A percentile compares a stretch with the other conserved stretches of the same genome.
Evolutionary conservation across 257 asterid genomes (phyloP).

Genomic region (Solanum infundibuliforme): DNA sequence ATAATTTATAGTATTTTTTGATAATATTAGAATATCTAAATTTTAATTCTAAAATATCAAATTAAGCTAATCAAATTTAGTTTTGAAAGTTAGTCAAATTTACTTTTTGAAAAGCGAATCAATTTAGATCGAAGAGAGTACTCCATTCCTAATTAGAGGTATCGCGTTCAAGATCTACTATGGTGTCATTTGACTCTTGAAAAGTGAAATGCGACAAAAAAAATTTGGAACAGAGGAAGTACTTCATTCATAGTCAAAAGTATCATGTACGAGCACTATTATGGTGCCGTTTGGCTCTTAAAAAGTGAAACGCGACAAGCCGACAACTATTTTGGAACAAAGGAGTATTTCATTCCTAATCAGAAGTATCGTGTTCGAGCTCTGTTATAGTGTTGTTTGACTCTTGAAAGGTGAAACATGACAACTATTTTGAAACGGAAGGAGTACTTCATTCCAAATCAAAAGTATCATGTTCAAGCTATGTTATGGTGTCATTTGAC

Average conservation of each 20-base stretch:
- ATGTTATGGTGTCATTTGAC: neutral
- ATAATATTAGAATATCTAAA: neutral
- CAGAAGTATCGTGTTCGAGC: neutral
- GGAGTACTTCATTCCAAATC: neutral
- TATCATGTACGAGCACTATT: fast-evolving
- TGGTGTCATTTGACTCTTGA: neutral
- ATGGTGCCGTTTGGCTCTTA: fast-evolving
- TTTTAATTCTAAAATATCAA: too few relatives aligned
- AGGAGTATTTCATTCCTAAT: neutral
- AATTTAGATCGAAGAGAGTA: neutral
- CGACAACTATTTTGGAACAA: too few relatives aligned
- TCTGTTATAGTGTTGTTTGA: fast-evolving
- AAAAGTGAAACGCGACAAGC: too few relatives aligned
- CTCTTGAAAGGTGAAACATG: neutral
- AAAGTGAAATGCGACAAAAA: neutral
- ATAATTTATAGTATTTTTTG: neutral
- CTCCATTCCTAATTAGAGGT: too few relatives aligned
- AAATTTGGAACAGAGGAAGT: too few relatives aligned
- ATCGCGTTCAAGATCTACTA: too few relatives aligned
- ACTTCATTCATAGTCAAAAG: too few relatives aligned
- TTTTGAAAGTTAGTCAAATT: neutral
- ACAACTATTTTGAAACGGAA: fast-evolving
- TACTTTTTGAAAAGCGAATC: fast-evolving
- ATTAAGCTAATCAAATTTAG: too few relatives aligned
- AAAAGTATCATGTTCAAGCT: too few relatives aligned